Conservation (phyloP, 176 grass and related monocot genomes). For the Aegilops speltoides region DNA sequence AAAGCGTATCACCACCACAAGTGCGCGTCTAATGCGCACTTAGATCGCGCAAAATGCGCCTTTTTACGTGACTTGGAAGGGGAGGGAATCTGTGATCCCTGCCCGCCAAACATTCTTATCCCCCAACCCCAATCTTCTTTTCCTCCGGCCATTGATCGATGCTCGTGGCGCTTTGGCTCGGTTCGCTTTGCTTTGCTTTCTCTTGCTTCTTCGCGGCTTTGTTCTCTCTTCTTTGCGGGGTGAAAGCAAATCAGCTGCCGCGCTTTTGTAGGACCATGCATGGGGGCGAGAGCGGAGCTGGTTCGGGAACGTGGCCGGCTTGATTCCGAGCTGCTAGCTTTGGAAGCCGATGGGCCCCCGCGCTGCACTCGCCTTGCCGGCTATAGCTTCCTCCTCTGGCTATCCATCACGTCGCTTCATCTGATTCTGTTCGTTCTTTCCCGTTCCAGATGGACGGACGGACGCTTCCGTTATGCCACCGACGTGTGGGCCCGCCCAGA, state of each 20-base stretch:
- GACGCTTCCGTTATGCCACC: not conserved
- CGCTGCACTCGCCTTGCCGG: not conserved
- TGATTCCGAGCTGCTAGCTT: constrained; percentile 47
- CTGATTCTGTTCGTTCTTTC: not conserved
- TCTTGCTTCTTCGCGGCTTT: constrained; percentile 30
- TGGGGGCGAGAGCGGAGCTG: constrained; percentile 44
- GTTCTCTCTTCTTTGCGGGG: constrained; percentile 52
- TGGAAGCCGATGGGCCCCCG: constrained; percentile 35
- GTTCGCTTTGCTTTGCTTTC: not conserved
- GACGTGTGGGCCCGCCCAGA: not conserved
- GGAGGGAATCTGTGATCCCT: constrained; percentile 35
- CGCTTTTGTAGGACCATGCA: constrained; percentile 77
- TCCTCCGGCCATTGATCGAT: constrained; percentile 33
- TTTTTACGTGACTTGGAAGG: not conserved
- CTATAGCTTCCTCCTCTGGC: not conserved
- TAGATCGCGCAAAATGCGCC: constrained; percentile 1
- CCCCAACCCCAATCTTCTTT: constrained; percentile 17
- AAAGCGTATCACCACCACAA: not conserved
- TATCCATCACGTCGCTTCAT: not conserved
- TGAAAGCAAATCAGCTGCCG: constrained; percentile 69
- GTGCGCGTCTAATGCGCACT: constrained; percentile 6
- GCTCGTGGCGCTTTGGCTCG: not conserved
- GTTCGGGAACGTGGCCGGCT: constrained; percentile 47
- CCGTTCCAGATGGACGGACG: too few species aligned
- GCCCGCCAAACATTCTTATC: constrained; percentile 29